Base-by-base conservation (phyloP, 805 yeast genomes). In the Ogataea trehalophila region DNA sequence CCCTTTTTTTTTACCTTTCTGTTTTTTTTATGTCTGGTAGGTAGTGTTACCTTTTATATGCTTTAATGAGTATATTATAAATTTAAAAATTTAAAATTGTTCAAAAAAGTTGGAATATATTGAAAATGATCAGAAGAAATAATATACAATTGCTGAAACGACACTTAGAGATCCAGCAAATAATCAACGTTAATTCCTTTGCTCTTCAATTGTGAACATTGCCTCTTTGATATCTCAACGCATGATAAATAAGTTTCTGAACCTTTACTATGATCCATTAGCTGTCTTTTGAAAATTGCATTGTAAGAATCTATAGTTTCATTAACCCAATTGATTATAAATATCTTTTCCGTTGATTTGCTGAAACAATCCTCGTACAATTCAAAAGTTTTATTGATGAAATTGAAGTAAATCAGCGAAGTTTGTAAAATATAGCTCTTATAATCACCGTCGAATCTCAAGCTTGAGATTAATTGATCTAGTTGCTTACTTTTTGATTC, bases 111-210 rank as follows among this genome's bases (percentile, higher is more conserved):
- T 20, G 20, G 31, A 20, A 16, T 26, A 4, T 17, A 17, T 13
- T 18, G 8, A 16, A 36, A n/a, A 9, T 4, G 16, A 7, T 8
- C 39, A 18, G 5, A 16, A 15, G 5, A 18, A 17, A 36, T n/a
- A 36, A 17, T 9, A 16, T 13, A 11, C 14, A 17, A 36, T 16
- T 2, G 17, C 3, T 15, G 20, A 16, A 11, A 20, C 4, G 20
- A n/a, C 7, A 1, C 15, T 26, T 13, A 47, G 35, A 42, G 26
- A 16, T 56, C 53, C 26, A 87, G 72, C 57, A 85, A 68, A 63
- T 80, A 87, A 44, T 81, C 92, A 52, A 88, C 82, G 57, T 87
- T 88, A 40, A 90, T 66, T 0, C 95, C 94, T 18, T 77, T 79
- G 0, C 69, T 64, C 56, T 80, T 81, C 55, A 89, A 66, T n/a